Base-by-base conservation (phyloP, 2,329 filamentous ascomycete species). In the Reticulascus tulasneorum region DNA sequence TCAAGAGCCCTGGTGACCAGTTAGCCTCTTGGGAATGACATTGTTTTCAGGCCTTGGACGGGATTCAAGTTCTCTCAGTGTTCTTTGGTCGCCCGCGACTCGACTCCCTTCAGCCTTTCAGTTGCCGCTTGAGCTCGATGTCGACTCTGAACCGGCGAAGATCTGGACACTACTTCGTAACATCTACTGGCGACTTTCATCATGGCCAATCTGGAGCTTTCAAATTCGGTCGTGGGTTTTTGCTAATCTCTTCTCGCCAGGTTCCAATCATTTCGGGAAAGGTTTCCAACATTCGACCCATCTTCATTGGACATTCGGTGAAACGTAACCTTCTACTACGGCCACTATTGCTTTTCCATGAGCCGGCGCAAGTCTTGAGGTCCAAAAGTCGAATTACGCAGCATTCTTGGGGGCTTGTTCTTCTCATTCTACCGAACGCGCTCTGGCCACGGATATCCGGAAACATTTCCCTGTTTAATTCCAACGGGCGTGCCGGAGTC, bases 401-500 rank as follows among this genome's bases (percentile, higher is more conserved):
- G 44, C 44, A 42, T 42, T 31, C 33, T 35, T 41, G 33, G 38
- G 31, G 30, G 32, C 33, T 40, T 44, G 36, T 38, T 33, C 32
- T 38, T 40, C 33, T 29, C 42, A 33, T 41, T 37, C 42, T 37
- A 33, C 44, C 40, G 27, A 33, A 38, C 29, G 33, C 36, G 41
- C 42, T 42, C 28, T 27, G 28, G 38, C 34, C 41, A 41, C 43
- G 34, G 41, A 36, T 38, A 41, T 25, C 34, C 37, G 28, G 30
- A 34, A 29, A 28, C 27, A 38, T 34, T 27, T 46, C 37, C 17
- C 40, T 32, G 27, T 46, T 35, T 37, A 31, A 51, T 47, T 50
- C 46, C 28, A 51, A 51, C 52, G 50, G 59, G 61, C 59, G 62
- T 63, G 59, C 58, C 51, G 60, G 61, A 58, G 60, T 65, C 55